These are phyloP conservation scores for Wickerhamomyces mucosus DNA, from an alignment of 805 yeast species.

Conservation along the genomic window DNA sequence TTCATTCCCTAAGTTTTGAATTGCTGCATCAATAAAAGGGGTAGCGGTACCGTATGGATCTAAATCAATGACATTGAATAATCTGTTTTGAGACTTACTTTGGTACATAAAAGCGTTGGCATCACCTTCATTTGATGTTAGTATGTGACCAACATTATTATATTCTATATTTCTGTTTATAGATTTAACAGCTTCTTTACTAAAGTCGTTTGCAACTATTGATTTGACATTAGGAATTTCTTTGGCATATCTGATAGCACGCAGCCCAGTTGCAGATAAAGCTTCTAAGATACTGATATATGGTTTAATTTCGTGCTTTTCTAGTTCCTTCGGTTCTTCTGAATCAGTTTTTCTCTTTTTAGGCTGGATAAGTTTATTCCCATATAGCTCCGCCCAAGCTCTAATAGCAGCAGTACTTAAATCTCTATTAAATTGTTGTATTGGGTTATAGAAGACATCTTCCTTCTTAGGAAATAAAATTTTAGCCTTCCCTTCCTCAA, in stretches of 20 bases:
- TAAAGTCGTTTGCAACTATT: slow-evolving; percentile 84
- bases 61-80: slow-evolving; percentile 80
- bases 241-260: slow-evolving; percentile 88
- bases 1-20: slow-evolving; percentile 73
- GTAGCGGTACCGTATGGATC: slow-evolving; percentile 98
- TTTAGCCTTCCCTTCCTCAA: slow-evolving; percentile 74
- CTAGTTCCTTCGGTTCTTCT: slow-evolving; percentile 14
- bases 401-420: slow-evolving; percentile 74
- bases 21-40: slow-evolving; percentile 89
- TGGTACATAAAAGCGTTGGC: slow-evolving; percentile 78
- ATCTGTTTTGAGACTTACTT: slow-evolving; percentile 28
- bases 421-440: slow-evolving; percentile 95
- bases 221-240: slow-evolving; percentile 72
- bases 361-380: slow-evolving; percentile 20
- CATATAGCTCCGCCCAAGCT: slow-evolving; percentile 71
- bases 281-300: slow-evolving; percentile 77
- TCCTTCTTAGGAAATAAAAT: slow-evolving; percentile 76
- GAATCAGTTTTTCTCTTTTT: slow-evolving; percentile 25
- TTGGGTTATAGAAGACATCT: slow-evolving; percentile 87
- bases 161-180: slow-evolving; percentile 63
- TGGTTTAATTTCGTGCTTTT: slow-evolving; percentile 13
- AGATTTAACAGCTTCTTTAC: slow-evolving; percentile 76
- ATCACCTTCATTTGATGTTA: slow-evolving; percentile 70
- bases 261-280: slow-evolving; percentile 85
- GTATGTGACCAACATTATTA: slow-evolving; percentile 50